Evolutionary conservation across 2,329 filamentous ascomycete species (phyloP).

Genomic region (Penicillium sp.): DNA sequence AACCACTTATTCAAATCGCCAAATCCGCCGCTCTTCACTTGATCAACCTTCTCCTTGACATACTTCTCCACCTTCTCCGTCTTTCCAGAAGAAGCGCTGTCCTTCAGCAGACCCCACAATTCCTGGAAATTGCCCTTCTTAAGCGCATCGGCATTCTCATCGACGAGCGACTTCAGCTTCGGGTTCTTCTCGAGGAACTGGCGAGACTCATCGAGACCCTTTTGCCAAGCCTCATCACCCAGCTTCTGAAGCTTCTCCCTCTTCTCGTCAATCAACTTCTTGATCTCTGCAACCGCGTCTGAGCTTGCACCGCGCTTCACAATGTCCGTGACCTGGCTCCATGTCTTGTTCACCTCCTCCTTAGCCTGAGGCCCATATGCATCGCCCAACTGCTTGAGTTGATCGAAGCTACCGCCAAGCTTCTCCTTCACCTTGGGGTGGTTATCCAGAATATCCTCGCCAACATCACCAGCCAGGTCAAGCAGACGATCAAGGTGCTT

Average conservation of each 20-base stretch:
- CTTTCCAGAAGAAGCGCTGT: slow-evolving; percentile 67
- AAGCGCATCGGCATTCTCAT: slow-evolving; percentile 71
- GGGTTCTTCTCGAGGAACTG: slow-evolving; percentile 77
- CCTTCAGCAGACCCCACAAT: slow-evolving; percentile 67
- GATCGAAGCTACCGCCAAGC: slow-evolving; percentile 70
- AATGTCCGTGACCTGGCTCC: slow-evolving; percentile 69
- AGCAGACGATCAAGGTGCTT: slow-evolving; percentile 66
- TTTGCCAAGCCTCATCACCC: slow-evolving; percentile 74
- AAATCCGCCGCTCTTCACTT: slow-evolving; percentile 61
- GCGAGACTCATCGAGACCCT: slow-evolving; percentile 73
- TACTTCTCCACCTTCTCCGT: slow-evolving; percentile 65
- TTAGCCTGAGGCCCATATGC: slow-evolving; percentile 76
- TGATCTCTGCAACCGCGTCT: slow-evolving; percentile 59
- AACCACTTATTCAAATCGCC: slow-evolving; percentile 66
- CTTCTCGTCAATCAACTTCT: slow-evolving; percentile 72
- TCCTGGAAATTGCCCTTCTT: slow-evolving; percentile 71
- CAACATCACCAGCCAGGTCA: slow-evolving; percentile 67
- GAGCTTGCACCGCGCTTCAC: slow-evolving; percentile 66
- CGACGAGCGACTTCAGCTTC: slow-evolving; percentile 73
- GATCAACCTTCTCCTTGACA: slow-evolving; percentile 63
- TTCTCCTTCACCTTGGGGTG: slow-evolving; percentile 76
- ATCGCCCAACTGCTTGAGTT: slow-evolving; percentile 72
- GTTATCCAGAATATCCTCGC: slow-evolving; percentile 71
- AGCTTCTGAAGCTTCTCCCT: slow-evolving; percentile 69
- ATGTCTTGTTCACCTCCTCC: slow-evolving; percentile 76